Percentiles rank a stretch among this genome's conserved stretches.
Conservation (phyloP, 176 grass and related monocot species). For the Hordeum marinum region DNA sequence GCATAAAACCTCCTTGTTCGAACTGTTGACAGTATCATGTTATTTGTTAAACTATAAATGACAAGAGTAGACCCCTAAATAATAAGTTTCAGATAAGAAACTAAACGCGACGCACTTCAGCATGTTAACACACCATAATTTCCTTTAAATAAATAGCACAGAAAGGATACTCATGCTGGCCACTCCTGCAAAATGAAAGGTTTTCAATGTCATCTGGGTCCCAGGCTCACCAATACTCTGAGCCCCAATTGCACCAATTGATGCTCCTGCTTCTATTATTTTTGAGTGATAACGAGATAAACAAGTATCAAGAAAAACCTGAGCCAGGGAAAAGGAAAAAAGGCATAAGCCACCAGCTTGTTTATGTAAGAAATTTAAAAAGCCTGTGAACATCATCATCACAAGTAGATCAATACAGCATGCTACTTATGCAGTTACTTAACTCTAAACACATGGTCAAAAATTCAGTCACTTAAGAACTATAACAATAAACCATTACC, state of each 20-base stretch:
- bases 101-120: not conserved
- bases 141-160: slow-evolving; percentile 22
- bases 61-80: not conserved
- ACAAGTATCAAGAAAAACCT: slow-evolving; percentile 96
- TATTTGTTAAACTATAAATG: not conserved
- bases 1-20: not conserved
- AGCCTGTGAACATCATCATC: not conserved
- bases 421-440: not conserved
- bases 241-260: slow-evolving; percentile 91
- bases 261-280: slow-evolving; percentile 84
- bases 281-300: slow-evolving; percentile 85
- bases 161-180: slow-evolving; percentile 96
- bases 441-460: not conserved
- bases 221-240: slow-evolving; percentile 99
- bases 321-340: slow-evolving; percentile 8
- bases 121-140: not conserved
- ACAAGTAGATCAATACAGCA: not conserved
- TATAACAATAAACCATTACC: not conserved
- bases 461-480: not conserved
- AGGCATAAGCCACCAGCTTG: not conserved
- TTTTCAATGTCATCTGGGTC: slow-evolving; percentile 97
- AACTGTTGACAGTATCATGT: slow-evolving; percentile 2
- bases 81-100: not conserved
- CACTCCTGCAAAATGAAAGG: slow-evolving; percentile 99
- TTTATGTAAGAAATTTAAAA: not conserved